phyloP scores from a whole-genome alignment of 164 flowering plant genomes.

The Liquidambar formosana region DNA sequence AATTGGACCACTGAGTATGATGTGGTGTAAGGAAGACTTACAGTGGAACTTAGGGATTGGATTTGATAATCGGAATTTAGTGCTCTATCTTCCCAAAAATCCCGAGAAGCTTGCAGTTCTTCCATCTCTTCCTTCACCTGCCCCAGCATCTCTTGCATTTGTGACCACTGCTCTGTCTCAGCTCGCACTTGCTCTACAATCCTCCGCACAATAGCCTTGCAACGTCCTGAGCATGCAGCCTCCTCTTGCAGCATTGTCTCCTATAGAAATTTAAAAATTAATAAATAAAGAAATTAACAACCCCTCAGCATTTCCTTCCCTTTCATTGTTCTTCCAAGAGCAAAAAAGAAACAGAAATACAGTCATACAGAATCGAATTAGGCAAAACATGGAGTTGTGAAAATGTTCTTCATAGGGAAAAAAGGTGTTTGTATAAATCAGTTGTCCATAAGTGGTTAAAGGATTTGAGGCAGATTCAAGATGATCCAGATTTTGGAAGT shows the following conservation, averaged over 20 bases:
- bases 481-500: too few relatives aligned
- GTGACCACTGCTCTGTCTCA: constrained; percentile 94
- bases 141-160: constrained; percentile 83
- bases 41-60: constrained; percentile 44
- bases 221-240: constrained; percentile 67
- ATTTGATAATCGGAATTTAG: constrained; percentile 46
- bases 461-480: too few relatives aligned
- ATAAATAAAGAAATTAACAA: background rate
- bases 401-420: too few relatives aligned
- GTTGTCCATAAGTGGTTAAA: too few relatives aligned
- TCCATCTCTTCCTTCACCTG: constrained; percentile 83
- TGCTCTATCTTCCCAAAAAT: constrained; percentile 80
- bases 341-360: too few relatives aligned
- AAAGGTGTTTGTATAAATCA: too few relatives aligned
- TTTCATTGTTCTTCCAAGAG: too few relatives aligned
- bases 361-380: too few relatives aligned
- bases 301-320: background rate
- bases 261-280: constrained; percentile 22
- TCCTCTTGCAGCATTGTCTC: constrained; percentile 31
- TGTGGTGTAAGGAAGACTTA: constrained; percentile 25
- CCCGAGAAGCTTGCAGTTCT: constrained; percentile 68
- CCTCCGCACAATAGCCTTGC: constrained; percentile 63
- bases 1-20: too few relatives aligned
- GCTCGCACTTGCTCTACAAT: constrained; percentile 74
- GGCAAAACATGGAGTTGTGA: too few relatives aligned